Percentiles rank a stretch among this genome's conserved stretches.
phyloP scores from a whole-genome alignment of 129 eudicot species.

The Centella asiatica region DNA sequence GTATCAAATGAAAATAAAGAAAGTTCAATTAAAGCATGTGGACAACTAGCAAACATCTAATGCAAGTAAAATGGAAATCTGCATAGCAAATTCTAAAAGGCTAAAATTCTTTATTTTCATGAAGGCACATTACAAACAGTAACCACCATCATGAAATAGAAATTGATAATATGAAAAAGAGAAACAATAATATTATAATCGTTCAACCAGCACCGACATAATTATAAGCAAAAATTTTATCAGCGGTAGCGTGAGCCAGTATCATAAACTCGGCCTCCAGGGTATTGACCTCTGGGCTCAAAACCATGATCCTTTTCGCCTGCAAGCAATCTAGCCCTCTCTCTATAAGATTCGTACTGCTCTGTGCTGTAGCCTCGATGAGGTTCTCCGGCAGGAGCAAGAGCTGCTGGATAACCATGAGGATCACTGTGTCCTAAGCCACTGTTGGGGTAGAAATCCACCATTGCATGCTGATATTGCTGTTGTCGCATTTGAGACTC shows the following conservation, averaged over 20 bases:
- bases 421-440: slow-evolving; percentile 26
- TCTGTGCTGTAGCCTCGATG: slow-evolving; percentile 25
- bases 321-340: slow-evolving; percentile 28
- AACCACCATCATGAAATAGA: too few species aligned
- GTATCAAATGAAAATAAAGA: too few species aligned
- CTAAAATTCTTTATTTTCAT: too few species aligned
- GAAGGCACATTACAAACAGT: too few species aligned
- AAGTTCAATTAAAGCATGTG: too few species aligned
- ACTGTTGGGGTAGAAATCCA: slow-evolving; percentile 29
- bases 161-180: too few species aligned
- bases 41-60: too few species aligned
- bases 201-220: too few species aligned
- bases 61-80: too few species aligned
- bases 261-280: slow-evolving; percentile 41
- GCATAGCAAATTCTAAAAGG: too few species aligned
- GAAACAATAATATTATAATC: too few species aligned
- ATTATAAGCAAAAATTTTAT: too few species aligned
- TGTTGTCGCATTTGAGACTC: slow-evolving; percentile 52
- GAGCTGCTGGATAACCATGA: slow-evolving; percentile 25
- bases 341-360: slow-evolving; percentile 39
- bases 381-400: slow-evolving; percentile 28
- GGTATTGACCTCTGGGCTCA: slow-evolving; percentile 43
- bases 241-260: slow-evolving; percentile 37
- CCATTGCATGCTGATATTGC: slow-evolving; percentile 34
- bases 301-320: slow-evolving; percentile 29